Evolutionary conservation across 148 eudicot genomes (phyloP).

Genomic region (Polygonum aviculare): DNA sequence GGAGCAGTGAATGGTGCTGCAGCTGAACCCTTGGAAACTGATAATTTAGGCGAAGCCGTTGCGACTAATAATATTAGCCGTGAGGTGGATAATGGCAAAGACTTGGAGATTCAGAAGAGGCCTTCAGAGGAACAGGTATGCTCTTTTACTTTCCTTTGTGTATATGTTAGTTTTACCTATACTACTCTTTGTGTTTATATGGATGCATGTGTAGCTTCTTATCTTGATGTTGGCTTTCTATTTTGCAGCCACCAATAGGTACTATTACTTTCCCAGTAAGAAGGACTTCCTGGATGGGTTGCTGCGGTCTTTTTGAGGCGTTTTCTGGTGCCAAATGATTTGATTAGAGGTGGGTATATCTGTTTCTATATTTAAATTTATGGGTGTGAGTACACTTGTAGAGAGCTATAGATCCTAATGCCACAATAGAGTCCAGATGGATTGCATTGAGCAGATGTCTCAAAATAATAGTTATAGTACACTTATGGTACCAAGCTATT

Average conservation of each 20-base stretch:
- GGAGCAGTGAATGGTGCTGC: background rate
- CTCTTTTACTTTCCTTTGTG: background rate
- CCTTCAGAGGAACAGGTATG: constrained; percentile 12
- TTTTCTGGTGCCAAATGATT: constrained; percentile 4
- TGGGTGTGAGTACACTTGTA: background rate
- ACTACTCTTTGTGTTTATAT: background rate
- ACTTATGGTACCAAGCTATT: background rate
- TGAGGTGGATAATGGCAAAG: constrained; percentile 13
- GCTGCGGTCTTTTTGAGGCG: constrained; percentile 14
- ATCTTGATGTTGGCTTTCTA: background rate
- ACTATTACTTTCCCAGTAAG: constrained; percentile 5
- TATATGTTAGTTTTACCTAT: background rate
- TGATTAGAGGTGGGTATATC: background rate
- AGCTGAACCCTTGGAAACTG: background rate
- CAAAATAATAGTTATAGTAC: background rate
- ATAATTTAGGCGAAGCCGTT: background rate
- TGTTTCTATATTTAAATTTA: background rate
- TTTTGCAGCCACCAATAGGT: constrained; percentile 6
- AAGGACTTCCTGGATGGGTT: constrained; percentile 11
- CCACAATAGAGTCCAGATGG: background rate
- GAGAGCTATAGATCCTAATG: background rate
- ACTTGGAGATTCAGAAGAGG: background rate
- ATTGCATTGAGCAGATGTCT: background rate
- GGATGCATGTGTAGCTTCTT: background rate
- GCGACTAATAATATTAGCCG: background rate